Conservation (phyloP, 108 stramenopile species). For the Cylindrotheca fusiformis region DNA sequence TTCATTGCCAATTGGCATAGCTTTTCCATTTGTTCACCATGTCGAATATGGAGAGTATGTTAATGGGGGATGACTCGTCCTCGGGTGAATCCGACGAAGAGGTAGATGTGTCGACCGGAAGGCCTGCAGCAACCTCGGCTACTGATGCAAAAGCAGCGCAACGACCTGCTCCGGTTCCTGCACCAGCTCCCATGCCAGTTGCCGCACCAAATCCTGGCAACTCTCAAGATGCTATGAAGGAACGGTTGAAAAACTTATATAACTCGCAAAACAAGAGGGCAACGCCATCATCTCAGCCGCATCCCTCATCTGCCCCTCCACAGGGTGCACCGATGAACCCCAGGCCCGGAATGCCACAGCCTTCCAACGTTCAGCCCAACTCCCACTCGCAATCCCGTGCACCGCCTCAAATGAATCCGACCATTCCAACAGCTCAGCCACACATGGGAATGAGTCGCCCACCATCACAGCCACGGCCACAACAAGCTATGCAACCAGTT, state of each 20-base stretch:
- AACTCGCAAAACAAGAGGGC: constrained; percentile 8
- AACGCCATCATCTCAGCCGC: constrained; percentile 9
- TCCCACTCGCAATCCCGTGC: background rate
- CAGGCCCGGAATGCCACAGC: background rate
- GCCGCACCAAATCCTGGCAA: background rate
- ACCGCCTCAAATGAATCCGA: background rate
- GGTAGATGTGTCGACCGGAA: constrained; percentile 11
- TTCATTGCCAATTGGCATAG: too few species aligned
- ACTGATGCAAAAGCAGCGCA: constrained; percentile 11
- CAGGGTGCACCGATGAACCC: background rate
- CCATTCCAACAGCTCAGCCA: background rate
- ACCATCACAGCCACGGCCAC: constrained; percentile 14
- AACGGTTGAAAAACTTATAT: constrained; percentile 30
- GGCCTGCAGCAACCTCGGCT: constrained; percentile 9
- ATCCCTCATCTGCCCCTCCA: constrained; percentile 2
- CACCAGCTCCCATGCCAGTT: constrained; percentile 18
- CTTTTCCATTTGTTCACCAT: too few species aligned
- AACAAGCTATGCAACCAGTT: constrained; percentile 14
- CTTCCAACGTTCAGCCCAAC: background rate
- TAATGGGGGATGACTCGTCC: constrained; percentile 35
- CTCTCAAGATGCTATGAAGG: constrained; percentile 12
- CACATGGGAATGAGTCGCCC: background rate
- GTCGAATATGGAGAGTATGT: constrained; percentile 39
- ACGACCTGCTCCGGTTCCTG: constrained; percentile 12
- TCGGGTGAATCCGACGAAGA: constrained; percentile 46